These are phyloP conservation scores for Stenogyne calaminthoides DNA, from an alignment of 305 asterid species.

Conservation along the genomic window DNA sequence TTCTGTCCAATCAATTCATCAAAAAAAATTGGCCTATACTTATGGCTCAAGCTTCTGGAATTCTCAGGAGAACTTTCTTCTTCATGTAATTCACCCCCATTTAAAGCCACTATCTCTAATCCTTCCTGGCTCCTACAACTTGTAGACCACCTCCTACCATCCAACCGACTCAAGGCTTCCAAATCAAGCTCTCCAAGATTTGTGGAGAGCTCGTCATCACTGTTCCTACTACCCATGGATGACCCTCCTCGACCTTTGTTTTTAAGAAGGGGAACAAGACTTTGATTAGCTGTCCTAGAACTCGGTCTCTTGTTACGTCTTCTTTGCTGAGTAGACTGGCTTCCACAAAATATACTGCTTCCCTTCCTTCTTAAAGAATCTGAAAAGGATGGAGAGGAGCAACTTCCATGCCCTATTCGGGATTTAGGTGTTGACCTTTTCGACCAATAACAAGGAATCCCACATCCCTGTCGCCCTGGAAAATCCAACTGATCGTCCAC, in stretches of 20 bases:
- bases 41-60: constrained; percentile 73
- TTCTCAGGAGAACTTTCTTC: constrained; percentile 59
- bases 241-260: constrained; percentile 48
- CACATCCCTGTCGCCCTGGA: constrained; percentile 79
- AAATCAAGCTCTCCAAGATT: constrained; percentile 79
- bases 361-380: constrained; percentile 83
- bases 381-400: constrained; percentile 84
- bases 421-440: constrained; percentile 82
- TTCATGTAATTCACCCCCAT: constrained; percentile 46
- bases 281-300: constrained; percentile 49
- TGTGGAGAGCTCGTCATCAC: constrained; percentile 74
- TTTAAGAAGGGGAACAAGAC: constrained; percentile 68
- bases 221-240: constrained; percentile 53
- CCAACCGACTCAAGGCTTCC: constrained; percentile 87
- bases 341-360: constrained; percentile 69
- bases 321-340: constrained; percentile 51
- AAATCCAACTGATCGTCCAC: constrained; percentile 78
- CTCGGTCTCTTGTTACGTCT: constrained; percentile 55
- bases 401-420: constrained; percentile 61
- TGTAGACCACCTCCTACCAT: constrained; percentile 83
- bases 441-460: constrained; percentile 95
- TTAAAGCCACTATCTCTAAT: constrained; percentile 51
- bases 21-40: constrained; percentile 80
- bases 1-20: constrained; percentile 84
- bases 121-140: constrained; percentile 81